Percentiles rank a stretch among this genome's conserved stretches.
These are phyloP conservation scores for Taiozyma sp. DNA, from an alignment of 1,139 yeast species.

Conservation along the genomic window DNA sequence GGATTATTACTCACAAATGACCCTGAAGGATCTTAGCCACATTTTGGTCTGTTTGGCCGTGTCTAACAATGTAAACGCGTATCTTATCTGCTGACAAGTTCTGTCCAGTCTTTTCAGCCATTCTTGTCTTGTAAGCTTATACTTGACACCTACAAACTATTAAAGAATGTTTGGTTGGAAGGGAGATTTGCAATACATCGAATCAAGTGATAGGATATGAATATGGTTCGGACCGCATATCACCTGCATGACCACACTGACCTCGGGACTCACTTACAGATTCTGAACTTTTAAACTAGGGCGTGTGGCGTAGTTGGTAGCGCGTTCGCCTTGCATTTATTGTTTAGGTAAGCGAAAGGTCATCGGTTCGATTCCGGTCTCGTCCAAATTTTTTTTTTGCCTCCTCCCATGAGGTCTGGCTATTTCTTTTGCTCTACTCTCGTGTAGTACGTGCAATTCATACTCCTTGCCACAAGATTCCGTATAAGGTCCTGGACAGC, in stretches of 20 bases:
- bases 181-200: too few species aligned
- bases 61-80: constrained; percentile 63
- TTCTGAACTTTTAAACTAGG: background rate
- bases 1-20: constrained; percentile 35
- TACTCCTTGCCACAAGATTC: too few species aligned
- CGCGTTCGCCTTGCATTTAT: constrained; percentile 13
- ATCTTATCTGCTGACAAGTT: constrained; percentile 34
- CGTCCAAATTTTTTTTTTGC: constrained; percentile 5
- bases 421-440: background rate
- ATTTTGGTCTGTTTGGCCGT: constrained; percentile 79
- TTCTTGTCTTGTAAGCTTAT: background rate
- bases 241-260: too few species aligned
- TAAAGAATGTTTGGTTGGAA: too few species aligned
- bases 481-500: too few species aligned
- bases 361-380: constrained; percentile 17
- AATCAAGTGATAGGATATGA: background rate
- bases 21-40: constrained; percentile 68
- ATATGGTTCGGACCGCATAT: too few species aligned
- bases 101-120: background rate
- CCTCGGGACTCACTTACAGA: background rate
- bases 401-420: too few species aligned
- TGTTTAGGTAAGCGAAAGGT: constrained; percentile 8
- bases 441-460: too few species aligned
- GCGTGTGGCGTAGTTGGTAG: constrained; percentile 19
- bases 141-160: too few species aligned